A percentile compares a stretch with the other conserved stretches of the same genome.
phyloP scores from a whole-genome alignment of 805 yeast species.

The Lachancea cidri region DNA sequence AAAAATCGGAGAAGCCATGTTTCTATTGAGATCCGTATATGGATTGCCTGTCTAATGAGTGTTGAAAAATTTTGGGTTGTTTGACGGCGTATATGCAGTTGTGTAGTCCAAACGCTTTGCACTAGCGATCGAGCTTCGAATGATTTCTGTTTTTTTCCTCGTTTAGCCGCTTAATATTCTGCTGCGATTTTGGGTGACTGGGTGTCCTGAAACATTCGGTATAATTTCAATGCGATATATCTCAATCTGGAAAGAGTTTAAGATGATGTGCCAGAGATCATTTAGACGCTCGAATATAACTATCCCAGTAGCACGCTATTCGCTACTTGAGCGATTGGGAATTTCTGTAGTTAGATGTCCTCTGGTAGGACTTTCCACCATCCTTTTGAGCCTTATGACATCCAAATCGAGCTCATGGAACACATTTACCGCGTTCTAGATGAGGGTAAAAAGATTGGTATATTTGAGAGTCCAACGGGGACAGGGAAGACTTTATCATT shows the following conservation, averaged over 20 bases:
- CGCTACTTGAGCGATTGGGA: too few species aligned
- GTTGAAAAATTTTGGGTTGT: not conserved
- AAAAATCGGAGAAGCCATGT: conserved; percentile 57
- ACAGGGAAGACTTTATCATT: conserved; percentile 88
- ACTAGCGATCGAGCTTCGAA: too few species aligned
- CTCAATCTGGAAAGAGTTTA: not conserved
- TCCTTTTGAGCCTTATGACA: conserved; percentile 76
- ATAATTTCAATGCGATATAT: not conserved
- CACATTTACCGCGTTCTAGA: conserved; percentile 59
- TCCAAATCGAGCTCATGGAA: conserved; percentile 73
- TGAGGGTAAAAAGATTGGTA: conserved; percentile 54
- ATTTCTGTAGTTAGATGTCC: too few species aligned
- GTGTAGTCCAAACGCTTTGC: too few species aligned
- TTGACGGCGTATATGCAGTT: too few species aligned
- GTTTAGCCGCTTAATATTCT: not conserved
- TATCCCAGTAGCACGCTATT: too few species aligned
- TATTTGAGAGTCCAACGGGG: conserved; percentile 93
- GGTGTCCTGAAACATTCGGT: not conserved
- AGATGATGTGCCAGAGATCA: too few species aligned
- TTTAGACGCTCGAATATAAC: too few species aligned
- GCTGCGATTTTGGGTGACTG: not conserved
- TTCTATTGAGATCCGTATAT: not conserved
- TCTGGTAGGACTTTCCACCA: conserved; percentile 45
- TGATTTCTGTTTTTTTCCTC: not conserved
- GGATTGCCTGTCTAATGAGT: not conserved